A percentile compares a stretch with the other conserved stretches of the same genome.
These are phyloP conservation scores for Nigrospora oryzae DNA, from an alignment of 2,329 filamentous ascomycete genomes.

Conservation along the genomic window DNA sequence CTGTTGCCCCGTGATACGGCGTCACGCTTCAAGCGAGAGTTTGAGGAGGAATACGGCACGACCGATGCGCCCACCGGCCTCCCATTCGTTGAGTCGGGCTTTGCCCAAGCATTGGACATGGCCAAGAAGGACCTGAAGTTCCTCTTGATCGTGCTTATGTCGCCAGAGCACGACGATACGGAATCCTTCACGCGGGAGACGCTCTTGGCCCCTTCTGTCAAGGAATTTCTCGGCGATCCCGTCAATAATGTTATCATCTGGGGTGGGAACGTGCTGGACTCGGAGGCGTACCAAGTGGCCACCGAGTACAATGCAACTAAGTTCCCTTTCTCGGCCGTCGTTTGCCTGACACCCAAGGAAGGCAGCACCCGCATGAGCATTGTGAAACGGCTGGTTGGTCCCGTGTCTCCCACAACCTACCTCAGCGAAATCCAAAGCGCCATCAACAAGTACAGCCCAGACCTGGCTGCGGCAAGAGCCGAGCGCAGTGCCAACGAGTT, in stretches of 20 bases:
- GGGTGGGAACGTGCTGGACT: constrained; percentile 88
- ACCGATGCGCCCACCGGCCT: constrained; percentile 41
- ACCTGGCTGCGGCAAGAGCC: constrained; percentile 66
- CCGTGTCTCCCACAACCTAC: constrained; percentile 61
- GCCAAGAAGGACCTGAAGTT: constrained; percentile 91
- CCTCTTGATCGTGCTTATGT: constrained; percentile 78
- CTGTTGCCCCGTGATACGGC: constrained; percentile 82
- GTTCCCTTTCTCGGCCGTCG: constrained; percentile 80
- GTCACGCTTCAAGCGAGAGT: constrained; percentile 80
- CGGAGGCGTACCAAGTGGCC: constrained; percentile 91
- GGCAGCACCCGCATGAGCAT: constrained; percentile 86
- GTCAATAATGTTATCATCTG: constrained; percentile 78
- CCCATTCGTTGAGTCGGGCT: constrained; percentile 78
- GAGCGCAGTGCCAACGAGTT: constrained; percentile 74
- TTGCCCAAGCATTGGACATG: constrained; percentile 82
- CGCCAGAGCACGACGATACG: constrained; percentile 92
- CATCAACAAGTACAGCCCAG: constrained; percentile 67
- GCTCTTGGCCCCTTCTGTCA: constrained; percentile 66
- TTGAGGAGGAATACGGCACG: constrained; percentile 82
- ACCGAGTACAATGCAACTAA: constrained; percentile 81
- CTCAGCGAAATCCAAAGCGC: constrained; percentile 65
- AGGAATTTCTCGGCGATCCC: constrained; percentile 65
- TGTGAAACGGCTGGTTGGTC: constrained; percentile 68
- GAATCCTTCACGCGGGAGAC: constrained; percentile 74
- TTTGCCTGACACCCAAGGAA: constrained; percentile 80